These are phyloP conservation scores for Moesziomyces sp. DNA, from an alignment of 1,284 basidiomycete genomes.

Conservation along the genomic window DNA sequence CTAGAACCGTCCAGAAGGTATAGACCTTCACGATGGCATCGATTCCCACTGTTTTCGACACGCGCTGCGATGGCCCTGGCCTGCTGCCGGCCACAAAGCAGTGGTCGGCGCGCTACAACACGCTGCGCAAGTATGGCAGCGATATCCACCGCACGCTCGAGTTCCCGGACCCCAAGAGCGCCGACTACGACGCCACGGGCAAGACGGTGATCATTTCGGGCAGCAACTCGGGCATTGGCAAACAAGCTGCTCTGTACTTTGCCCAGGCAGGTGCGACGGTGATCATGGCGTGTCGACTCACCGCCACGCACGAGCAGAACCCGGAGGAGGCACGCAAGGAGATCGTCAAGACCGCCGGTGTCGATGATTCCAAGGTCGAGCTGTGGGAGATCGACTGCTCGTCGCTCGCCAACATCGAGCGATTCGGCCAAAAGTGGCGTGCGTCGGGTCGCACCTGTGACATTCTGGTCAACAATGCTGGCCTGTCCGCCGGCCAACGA, in stretches of 20 bases:
- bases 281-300: conserved; percentile 55
- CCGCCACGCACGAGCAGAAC: conserved; percentile 53
- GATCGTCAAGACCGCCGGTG: conserved; percentile 14
- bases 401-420: conserved; percentile 37
- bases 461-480: conserved; percentile 56
- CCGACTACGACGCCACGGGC: conserved; percentile 40
- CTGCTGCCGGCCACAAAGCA: conserved; percentile 35
- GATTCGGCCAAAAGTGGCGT: conserved; percentile 39
- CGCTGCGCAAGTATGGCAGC: conserved; percentile 25
- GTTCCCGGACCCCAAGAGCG: conserved; percentile 16
- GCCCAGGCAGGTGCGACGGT: conserved; percentile 50
- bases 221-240: conserved; percentile 55
- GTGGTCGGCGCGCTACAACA: conserved; percentile 40
- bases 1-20: background rate
- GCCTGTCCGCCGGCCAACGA: conserved; percentile 19
- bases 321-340: conserved; percentile 49
- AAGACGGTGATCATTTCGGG: conserved; percentile 58
- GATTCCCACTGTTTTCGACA: conserved; percentile 51
- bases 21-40: background rate
- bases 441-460: conserved; percentile 39
- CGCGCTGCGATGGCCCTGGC: conserved; percentile 56
- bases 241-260: conserved; percentile 49
- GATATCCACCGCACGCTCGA: conserved; percentile 13
- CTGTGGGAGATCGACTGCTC: conserved; percentile 59
- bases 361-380: conserved; percentile 36